Base-by-base conservation (phyloP, 2,329 filamentous ascomycete genomes). In the Plectosphaerella plurivora region DNA sequence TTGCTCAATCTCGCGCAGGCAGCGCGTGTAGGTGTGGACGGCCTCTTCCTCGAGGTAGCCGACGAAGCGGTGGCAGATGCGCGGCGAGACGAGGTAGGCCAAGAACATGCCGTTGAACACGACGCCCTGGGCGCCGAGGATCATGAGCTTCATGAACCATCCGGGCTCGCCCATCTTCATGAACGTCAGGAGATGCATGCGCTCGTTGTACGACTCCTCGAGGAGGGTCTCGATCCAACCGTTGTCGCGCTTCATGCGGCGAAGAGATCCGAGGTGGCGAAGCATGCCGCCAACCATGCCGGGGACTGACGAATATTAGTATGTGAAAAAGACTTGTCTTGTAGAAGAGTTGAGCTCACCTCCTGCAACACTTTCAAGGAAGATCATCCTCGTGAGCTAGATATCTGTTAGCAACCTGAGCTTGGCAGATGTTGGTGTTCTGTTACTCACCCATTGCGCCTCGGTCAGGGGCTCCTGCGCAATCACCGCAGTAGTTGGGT, bases 221-320 rank as follows among this genome's bases (percentile, higher is more conserved):
- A 96, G 81, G 9, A 96, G 76, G 1, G 89, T 93, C 71, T 96
- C 91, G 66, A 99, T 97, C 90, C 88, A 97, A 64, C 94, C 94
- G 61, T 97, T 96, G 68, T 97, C 93, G 52, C 93, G 79, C 77
- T 91, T 91, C 78, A 97, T 87, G 25, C 87, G 81, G 45, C 93
- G 80, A 63, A 97, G 80, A 59, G 87, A 92, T 65, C 88, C 84
- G 37, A 97, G 78, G 71, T 99, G 94, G 35, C 94, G 80, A 15
- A 97, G 77, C 89, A 96, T 97, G 20, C 91, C 94, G 0, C 88
- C 94, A 0, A 97, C 93, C 91, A 97, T 97, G 8, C 94, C 94
- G 0, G 94, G 94, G 0, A 97, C 94, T 58, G 35, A 24, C 12
- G 12, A n/a, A n/a, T 39, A 42, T 51, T 28, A 51, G 50, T 5